These are phyloP conservation scores for Aspergillus sp. DNA, from an alignment of 2,329 filamentous ascomycete species.

Conservation along the genomic window DNA sequence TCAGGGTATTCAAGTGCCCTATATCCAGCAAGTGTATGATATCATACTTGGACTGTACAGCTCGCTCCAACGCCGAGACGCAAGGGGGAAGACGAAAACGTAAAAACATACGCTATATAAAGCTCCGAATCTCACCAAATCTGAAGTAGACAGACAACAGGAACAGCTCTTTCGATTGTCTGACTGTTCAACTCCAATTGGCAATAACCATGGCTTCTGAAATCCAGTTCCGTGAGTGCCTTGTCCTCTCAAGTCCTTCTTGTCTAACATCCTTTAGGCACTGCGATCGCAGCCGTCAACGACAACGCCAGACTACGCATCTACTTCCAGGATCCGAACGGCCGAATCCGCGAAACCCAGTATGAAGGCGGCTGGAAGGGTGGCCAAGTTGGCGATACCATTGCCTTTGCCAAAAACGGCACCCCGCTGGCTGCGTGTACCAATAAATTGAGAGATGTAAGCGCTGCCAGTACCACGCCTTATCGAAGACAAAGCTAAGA, in stretches of 20 bases:
- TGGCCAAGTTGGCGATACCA: background rate
- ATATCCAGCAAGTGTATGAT: too few species aligned
- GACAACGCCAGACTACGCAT: background rate
- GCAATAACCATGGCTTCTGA: background rate
- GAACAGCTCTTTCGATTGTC: too few species aligned
- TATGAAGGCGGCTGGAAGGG: conserved; percentile 1
- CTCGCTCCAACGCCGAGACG: too few species aligned
- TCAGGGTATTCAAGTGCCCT: too few species aligned
- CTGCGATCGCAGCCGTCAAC: conserved; percentile 2
- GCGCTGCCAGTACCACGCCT: too few species aligned
- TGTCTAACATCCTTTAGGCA: background rate
- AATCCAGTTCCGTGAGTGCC: background rate
- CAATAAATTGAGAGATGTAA: background rate
- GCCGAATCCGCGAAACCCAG: background rate
- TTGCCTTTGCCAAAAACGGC: background rate
- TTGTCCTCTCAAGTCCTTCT: background rate
- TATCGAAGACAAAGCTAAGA: too few species aligned
- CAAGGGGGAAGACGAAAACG: too few species aligned
- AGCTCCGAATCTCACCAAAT: too few species aligned
- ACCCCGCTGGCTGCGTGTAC: conserved; percentile 1
- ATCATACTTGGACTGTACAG: too few species aligned
- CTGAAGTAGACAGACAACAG: too few species aligned
- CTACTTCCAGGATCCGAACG: conserved; percentile 2
- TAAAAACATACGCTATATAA: too few species aligned
- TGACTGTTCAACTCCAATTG: too few species aligned